These are phyloP conservation scores for Neoboletus brunneissimus DNA, from an alignment of 768 basidiomycete genomes.

Conservation along the genomic window DNA sequence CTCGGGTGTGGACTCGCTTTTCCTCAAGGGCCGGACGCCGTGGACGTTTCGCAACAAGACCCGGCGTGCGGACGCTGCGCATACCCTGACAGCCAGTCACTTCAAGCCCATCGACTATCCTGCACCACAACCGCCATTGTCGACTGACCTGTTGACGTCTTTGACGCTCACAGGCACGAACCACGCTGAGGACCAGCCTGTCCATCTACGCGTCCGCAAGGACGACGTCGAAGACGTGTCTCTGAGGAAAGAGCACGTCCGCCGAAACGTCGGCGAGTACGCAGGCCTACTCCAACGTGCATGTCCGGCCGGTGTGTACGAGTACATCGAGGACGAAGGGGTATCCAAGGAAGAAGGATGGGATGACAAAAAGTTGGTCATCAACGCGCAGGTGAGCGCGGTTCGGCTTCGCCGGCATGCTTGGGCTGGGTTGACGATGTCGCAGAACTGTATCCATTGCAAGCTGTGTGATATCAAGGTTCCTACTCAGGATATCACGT, in stretches of 20 bases:
- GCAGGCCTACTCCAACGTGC: constrained; percentile 86
- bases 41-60: constrained; percentile 84
- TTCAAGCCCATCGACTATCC: constrained; percentile 84
- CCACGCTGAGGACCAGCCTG: constrained; percentile 94
- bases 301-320: constrained; percentile 96
- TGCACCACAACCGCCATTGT: constrained; percentile 80
- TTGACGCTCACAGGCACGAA: constrained; percentile 91
- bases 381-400: constrained; percentile 90
- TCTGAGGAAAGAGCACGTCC: constrained; percentile 62
- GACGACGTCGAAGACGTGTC: constrained; percentile 39
- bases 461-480: constrained; percentile 96
- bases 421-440: not conserved
- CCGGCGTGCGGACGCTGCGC: constrained; percentile 56
- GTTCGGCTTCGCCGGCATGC: not conserved
- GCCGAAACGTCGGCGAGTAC: constrained; percentile 71
- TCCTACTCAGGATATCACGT: constrained; percentile 94
- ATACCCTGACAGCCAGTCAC: constrained; percentile 64
- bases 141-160: constrained; percentile 90
- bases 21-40: constrained; percentile 81
- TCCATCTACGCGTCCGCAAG: constrained; percentile 74
- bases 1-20: constrained; percentile 81
- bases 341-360: constrained; percentile 54
- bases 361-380: constrained; percentile 85
- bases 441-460: constrained; percentile 92
- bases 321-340: constrained; percentile 79